Evolutionary conservation across 805 yeast species (phyloP), one percentile per base, ranked within the genome.

Genomic region (Kuraishia hungarica): DNA sequence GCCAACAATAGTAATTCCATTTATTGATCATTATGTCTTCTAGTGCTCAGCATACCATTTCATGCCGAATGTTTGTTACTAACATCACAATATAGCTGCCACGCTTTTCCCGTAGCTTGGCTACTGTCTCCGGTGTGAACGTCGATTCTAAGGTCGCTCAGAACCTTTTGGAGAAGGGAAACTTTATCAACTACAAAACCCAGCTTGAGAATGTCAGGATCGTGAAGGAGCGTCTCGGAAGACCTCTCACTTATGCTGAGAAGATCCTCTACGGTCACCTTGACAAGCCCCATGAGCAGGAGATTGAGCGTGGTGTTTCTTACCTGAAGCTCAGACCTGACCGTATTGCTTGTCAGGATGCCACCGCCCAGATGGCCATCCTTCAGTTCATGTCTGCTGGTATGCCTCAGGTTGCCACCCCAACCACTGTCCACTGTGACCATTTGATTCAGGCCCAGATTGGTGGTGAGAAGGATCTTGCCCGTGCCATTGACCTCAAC

Each of bases 351-450:
- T 93, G 96, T 96, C 99, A 94, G 78, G 99, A 94, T 78, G 99
- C 99, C n/a, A 89, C 97, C 35, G 99, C 99, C 20, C 99, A 94
- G 75, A 94, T 93, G 89, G 99, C 99, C n/a, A 78, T 94, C 62
- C 77, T 94, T 64, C 99, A 94, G 75, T 94, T 94, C 76, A 94
- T 94, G 97, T 90, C 97, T 54, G 93, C 97, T 61, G 96, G 96
- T 43, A 82, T 93, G 82, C 77, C 87, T 53, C 72, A 82, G 43
- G 93, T 97, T 20, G 87, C 88, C 6, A 96, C 96, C 8, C 99
- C 99, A 43, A 93, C 89, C 20, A 89, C 97, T 6, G 93, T 94
- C 60, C 99, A 94, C 73, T 94, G 99, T 77, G 99, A 94, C 70
- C 99, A 94, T 74, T 83, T 94, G 73, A 93, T 94, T 71, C 98